These are phyloP conservation scores for Nigrograna mackinnonii DNA, from an alignment of 2,329 filamentous ascomycete genomes.

Conservation along the genomic window DNA sequence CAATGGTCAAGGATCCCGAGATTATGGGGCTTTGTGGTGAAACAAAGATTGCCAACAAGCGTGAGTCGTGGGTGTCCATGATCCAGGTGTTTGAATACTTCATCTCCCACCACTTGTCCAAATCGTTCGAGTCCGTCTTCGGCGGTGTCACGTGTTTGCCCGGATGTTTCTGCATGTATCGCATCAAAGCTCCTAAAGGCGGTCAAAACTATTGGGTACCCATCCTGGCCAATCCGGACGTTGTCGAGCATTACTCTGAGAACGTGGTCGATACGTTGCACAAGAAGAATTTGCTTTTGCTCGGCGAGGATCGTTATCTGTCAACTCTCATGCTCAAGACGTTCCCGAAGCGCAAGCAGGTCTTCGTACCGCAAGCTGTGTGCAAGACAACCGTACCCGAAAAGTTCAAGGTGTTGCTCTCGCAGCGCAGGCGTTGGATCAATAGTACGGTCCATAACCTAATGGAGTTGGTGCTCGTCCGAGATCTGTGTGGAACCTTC, in stretches of 20 bases:
- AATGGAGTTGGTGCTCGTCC: constrained; percentile 94
- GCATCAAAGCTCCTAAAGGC: constrained; percentile 98
- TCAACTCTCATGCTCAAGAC: constrained; percentile 98
- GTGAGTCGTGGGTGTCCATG: constrained; percentile 89
- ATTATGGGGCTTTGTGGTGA: constrained; percentile 99
- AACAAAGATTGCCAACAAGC: constrained; percentile 99
- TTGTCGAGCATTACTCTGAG: constrained; percentile 98
- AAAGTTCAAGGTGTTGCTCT: constrained; percentile 86
- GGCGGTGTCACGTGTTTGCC: constrained; percentile 98
- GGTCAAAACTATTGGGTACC: constrained; percentile 99
- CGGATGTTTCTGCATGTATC: constrained; percentile 99
- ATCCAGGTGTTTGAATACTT: constrained; percentile 99
- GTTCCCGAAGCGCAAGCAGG: constrained; percentile 98
- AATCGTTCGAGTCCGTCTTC: constrained; percentile 97
- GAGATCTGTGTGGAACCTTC: constrained; percentile 96
- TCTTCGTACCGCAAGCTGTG: constrained; percentile 97
- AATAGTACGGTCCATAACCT: constrained; percentile 99
- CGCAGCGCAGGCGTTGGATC: constrained; percentile 96
- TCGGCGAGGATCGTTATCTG: constrained; percentile 93
- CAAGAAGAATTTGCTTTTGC: constrained; percentile 91
- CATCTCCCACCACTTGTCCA: constrained; percentile 95
- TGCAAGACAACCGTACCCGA: constrained; percentile 99
- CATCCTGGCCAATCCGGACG: constrained; percentile 95
- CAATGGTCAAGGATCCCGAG: constrained; percentile 98
- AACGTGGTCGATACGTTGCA: constrained; percentile 98